These are phyloP conservation scores for Alternaria sp. DNA, from an alignment of 2,329 filamentous ascomycete genomes.

Conservation along the genomic window DNA sequence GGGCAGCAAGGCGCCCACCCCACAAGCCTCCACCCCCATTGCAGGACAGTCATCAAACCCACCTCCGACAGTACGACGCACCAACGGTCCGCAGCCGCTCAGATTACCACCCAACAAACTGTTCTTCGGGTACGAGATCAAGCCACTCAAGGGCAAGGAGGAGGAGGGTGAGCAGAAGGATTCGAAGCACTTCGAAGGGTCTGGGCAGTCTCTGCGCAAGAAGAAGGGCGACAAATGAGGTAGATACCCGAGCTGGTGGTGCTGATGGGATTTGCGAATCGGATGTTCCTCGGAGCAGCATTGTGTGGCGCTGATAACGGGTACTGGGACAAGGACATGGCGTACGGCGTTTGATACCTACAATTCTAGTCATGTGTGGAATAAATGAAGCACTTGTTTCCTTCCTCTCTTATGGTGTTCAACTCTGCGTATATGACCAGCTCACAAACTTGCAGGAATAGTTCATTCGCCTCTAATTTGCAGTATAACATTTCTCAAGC, in stretches of 20 bases:
- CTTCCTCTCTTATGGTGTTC: no score
- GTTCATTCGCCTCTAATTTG: fast-evolving
- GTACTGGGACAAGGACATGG: slow-evolving; percentile 11
- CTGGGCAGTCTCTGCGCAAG: slow-evolving; percentile 83
- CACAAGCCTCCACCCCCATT: slow-evolving; percentile 66
- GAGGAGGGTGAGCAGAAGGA: slow-evolving; percentile 65
- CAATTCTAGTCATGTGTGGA: background rate
- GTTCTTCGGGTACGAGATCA: slow-evolving; percentile 95
- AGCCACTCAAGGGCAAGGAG: slow-evolving; percentile 80
- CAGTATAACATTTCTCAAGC: background rate
- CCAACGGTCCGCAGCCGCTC: slow-evolving; percentile 84
- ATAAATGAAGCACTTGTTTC: no score
- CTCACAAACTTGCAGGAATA: background rate
- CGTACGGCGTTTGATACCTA: slow-evolving; percentile 27
- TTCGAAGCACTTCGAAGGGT: slow-evolving; percentile 75
- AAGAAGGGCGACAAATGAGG: slow-evolving; percentile 63
- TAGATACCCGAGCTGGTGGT: background rate
- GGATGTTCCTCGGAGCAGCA: slow-evolving; percentile 13
- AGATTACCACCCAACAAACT: slow-evolving; percentile 86
- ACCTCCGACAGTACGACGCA: slow-evolving; percentile 56
- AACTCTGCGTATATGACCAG: background rate
- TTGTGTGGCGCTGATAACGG: slow-evolving; percentile 32
- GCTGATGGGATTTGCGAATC: background rate
- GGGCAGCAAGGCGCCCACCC: slow-evolving; percentile 74
- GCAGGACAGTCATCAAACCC: slow-evolving; percentile 58